A percentile compares a stretch with the other conserved stretches of the same genome.
phyloP scores from a whole-genome alignment of 116 monocot genomes.

The Thalassia testudinum region DNA sequence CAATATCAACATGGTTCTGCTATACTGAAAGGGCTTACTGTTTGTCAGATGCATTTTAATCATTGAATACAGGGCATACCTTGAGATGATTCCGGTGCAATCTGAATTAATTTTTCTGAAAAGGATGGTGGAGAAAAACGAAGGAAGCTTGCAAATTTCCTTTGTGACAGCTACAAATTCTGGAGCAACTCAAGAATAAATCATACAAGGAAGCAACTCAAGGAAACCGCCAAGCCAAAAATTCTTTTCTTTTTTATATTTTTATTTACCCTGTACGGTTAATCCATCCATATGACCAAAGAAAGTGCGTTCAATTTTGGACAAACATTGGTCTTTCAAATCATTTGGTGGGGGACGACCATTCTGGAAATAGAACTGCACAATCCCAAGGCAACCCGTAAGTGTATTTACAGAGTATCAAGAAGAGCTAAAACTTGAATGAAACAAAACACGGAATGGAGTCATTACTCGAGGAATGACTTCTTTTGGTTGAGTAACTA shows the following conservation, averaged over 20 bases:
- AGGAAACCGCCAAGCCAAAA: no score
- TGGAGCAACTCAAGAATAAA: slow-evolving; percentile 10
- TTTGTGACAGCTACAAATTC: slow-evolving; percentile 66
- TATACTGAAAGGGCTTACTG: no score
- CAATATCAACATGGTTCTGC: no score
- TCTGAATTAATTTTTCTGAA: slow-evolving; percentile 68
- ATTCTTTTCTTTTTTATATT: no score
- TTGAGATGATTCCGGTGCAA: slow-evolving; percentile 41
- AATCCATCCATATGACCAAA: slow-evolving; percentile 51
- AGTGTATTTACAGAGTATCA: no score
- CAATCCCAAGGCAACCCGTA: neutral
- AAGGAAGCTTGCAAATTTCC: slow-evolving; percentile 89
- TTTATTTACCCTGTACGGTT: slow-evolving; percentile 40
- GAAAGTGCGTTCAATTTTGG: slow-evolving; percentile 63
- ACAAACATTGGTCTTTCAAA: slow-evolving; percentile 58
- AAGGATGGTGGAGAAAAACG: slow-evolving; percentile 65
- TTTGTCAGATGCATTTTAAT: no score
- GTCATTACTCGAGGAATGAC: slow-evolving; percentile 65
- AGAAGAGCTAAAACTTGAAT: no score
- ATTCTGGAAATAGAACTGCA: slow-evolving; percentile 89
- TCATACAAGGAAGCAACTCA: no score
- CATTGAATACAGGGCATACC: slow-evolving; percentile 16
- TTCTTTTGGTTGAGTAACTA: slow-evolving; percentile 59
- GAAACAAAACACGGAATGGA: neutral
- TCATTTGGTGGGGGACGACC: slow-evolving; percentile 63